Base-by-base conservation (phyloP, 805 yeast genomes). In the Starmerella powellii region DNA sequence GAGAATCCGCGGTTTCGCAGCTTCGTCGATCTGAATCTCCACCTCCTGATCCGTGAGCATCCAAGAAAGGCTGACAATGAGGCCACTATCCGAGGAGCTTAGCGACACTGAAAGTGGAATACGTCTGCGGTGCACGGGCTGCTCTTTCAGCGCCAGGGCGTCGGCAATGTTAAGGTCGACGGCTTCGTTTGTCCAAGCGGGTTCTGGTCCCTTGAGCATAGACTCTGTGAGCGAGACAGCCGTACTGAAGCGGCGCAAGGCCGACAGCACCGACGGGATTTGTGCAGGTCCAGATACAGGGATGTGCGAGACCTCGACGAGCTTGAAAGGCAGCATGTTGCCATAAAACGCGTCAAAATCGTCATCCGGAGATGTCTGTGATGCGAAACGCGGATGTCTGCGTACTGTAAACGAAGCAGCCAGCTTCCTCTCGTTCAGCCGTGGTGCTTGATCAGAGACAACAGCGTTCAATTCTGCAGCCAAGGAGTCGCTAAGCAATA, bases 221-320 rank as follows among this genome's bases (percentile, higher is more conserved):
- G 50, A 42, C 6, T 34, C 34, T 10, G 49, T 38, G 2, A 55
- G 41, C 12, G 40, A 40, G 8, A 37, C 34, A 0, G 49, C 42
- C 18, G 37, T 32, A 4, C 48, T 39, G 19, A 24, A 46, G 26
- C 46, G 55, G 12, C 59, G 44, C 4, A 60, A 48, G 1, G n/a
- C n/a, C 6, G 36, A 36, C 4, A 60, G 42, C 1, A 58, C 40
- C 1, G 17, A 20, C 1, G 60, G 60, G 18, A 60, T 48, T 18
- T 54, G 47, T 16, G 44, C 34, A 2, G 63, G 63, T 19, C 54
- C 56, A 13, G 42, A 23, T 3, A 60, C 31, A 0, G 63, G 62
- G 10, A 60, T 39, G 29, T 56, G 57, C 3, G 46, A 28, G 1
- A 60, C 48, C 11, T 37, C 31, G 0, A 57, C 59, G 10, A 55